These are phyloP conservation scores for Pseudocercospora eumusae DNA, from an alignment of 2,329 filamentous ascomycete genomes.

Conservation along the genomic window DNA sequence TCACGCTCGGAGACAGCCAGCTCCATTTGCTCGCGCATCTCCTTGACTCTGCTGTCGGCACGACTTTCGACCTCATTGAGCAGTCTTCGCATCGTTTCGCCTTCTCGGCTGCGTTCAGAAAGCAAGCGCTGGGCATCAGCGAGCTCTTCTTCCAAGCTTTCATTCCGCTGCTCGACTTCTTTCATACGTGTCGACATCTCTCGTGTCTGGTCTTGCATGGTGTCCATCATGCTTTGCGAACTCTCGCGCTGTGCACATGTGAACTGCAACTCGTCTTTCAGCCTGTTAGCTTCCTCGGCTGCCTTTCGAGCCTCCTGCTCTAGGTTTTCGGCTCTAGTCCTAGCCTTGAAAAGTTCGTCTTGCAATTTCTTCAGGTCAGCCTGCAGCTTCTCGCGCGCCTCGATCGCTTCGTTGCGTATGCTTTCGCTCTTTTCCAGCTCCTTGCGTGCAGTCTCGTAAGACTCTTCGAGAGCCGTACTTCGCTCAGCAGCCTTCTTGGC, in stretches of 20 bases:
- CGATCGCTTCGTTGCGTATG: constrained; percentile 75
- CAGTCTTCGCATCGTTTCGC: constrained; percentile 89
- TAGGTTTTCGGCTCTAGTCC: constrained; percentile 66
- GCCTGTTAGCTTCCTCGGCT: constrained; percentile 64
- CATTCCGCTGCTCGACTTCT: constrained; percentile 77
- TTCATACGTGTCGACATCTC: constrained; percentile 91
- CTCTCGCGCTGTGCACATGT: constrained; percentile 84
- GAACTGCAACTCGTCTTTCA: constrained; percentile 78
- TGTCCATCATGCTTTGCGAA: constrained; percentile 80
- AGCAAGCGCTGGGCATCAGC: constrained; percentile 84
- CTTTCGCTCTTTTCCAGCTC: constrained; percentile 76
- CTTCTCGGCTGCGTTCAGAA: constrained; percentile 83
- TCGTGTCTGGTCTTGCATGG: constrained; percentile 88
- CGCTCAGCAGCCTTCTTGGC: constrained; percentile 71
- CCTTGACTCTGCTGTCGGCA: constrained; percentile 77
- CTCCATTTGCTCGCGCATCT: constrained; percentile 87
- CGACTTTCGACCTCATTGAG: constrained; percentile 82
- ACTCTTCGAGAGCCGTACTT: constrained; percentile 75
- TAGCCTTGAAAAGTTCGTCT: constrained; percentile 64
- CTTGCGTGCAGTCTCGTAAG: constrained; percentile 69
- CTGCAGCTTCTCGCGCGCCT: constrained; percentile 69
- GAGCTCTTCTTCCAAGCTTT: constrained; percentile 88
- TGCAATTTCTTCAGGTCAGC: constrained; percentile 71
- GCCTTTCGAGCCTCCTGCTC: constrained; percentile 73
- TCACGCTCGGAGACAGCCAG: constrained; percentile 91